phyloP scores from a whole-genome alignment of 768 basidiomycete genomes.

The Rhodotorula graminis region DNA sequence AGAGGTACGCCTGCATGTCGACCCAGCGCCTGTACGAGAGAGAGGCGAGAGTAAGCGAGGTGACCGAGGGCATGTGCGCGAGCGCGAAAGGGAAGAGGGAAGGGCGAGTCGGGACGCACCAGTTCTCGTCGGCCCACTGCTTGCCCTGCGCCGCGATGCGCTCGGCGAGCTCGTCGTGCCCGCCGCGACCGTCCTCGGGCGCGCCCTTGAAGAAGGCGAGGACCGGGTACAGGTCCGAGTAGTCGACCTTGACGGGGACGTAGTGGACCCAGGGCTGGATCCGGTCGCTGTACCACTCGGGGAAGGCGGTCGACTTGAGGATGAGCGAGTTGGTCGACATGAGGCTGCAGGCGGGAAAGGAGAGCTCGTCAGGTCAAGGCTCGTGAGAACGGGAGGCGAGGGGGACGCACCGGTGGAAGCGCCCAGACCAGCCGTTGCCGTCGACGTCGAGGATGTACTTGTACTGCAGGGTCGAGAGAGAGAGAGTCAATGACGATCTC shows the following conservation, averaged over 20 bases:
- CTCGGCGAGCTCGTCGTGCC: constrained; percentile 59
- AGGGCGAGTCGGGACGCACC: constrained; percentile 38
- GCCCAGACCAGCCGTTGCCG: constrained; percentile 80
- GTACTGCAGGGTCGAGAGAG: constrained; percentile 49
- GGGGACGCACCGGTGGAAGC: constrained; percentile 60
- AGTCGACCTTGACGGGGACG: constrained; percentile 43
- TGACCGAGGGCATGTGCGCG: neutral
- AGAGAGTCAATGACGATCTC: neutral
- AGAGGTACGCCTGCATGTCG: constrained; percentile 2
- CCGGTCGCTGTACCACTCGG: constrained; percentile 62
- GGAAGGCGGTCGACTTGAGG: constrained; percentile 37
- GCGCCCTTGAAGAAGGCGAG: constrained; percentile 59
- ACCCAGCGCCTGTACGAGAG: neutral
- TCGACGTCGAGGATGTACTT: constrained; percentile 87
- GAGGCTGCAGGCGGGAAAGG: neutral
- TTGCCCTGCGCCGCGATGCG: constrained; percentile 57
- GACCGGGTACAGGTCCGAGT: constrained; percentile 56
- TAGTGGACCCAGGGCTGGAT: constrained; percentile 76
- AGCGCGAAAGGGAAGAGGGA: neutral
- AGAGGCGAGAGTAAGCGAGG: neutral
- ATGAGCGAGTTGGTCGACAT: constrained; percentile 35
- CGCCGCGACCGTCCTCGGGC: constrained; percentile 52
- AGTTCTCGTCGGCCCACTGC: constrained; percentile 38
- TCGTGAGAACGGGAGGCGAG: neutral
- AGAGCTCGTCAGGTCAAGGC: neutral